Evolutionary conservation across 495 filamentous ascomycete species (phyloP), one percentile per base, ranked within the genome.

Genomic region (Aspergillus panamensis): DNA sequence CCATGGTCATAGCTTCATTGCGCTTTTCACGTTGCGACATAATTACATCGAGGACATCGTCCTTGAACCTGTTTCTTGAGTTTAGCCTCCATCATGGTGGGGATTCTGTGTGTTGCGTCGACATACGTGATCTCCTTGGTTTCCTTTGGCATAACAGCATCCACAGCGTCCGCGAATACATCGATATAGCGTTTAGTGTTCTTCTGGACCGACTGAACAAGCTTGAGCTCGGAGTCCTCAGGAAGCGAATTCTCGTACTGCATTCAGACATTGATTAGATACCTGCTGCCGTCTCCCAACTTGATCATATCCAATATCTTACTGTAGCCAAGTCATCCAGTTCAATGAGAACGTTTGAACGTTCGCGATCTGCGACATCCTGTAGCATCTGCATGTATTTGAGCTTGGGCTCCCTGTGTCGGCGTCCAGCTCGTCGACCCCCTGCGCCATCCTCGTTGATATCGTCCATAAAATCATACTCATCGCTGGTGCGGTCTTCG

Each of bases 171-270:
- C 5, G 93, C 92, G 35, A 97, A 69, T 54, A 97, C 83, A 65
- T 98, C 95, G 62, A 96, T 85, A 66, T 97, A 98, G 66, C 95
- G 95, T 54, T 89, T 85, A n/a, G 94, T 89, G 69, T 98, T 98
- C 47, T 80, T 82, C 73, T 91, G 86, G 59, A 97, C 88, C 4
- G 89, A 94, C 43, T 87, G 82, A 21, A 96, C 89, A 8, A 98
- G 82, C 60, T 88, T 87, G 39, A 92, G 70, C 20, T 76, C 68
- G 50, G 71, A 61, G 3, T 85, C 86, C 20, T 89, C 85, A 35
- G 83, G 80, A 8, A 86, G 75, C 4, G 80, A 76, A 63, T 85
- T 79, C 61, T 96, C 91, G 66, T 85, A 96, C 85, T 96, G 65
- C 56, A 55, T 53, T 30, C 21, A 8, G 25, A 30, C 25, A 48